These are phyloP conservation scores for Thielaviopsis ethacetica DNA, from an alignment of 2,329 filamentous ascomycete species.

Conservation along the genomic window DNA sequence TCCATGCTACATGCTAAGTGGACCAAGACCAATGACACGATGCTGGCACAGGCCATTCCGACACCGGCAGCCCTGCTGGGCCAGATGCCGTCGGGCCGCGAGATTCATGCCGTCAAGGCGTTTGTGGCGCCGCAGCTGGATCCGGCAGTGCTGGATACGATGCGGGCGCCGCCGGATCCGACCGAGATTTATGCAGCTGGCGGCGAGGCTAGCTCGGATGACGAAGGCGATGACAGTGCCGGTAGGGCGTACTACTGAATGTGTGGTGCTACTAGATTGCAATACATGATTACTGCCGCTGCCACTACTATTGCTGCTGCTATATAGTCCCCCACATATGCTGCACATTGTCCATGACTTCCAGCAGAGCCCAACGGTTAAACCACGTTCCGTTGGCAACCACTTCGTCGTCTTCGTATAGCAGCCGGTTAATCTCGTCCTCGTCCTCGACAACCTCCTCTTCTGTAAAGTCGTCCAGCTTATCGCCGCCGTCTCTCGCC, in stretches of 20 bases:
- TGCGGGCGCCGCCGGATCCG: constrained; percentile 27
- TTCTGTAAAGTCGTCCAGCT: constrained; percentile 8
- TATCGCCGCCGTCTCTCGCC: constrained; percentile 2
- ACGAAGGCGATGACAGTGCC: constrained; percentile 17
- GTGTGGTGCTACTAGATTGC: neutral
- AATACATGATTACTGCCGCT: neutral
- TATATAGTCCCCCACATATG: neutral
- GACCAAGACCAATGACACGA: constrained; percentile 83
- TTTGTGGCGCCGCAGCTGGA: constrained; percentile 53
- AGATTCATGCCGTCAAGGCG: constrained; percentile 58
- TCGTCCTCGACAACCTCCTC: constrained; percentile 4
- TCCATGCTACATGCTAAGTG: constrained; percentile 81
- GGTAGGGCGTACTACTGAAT: constrained; percentile 13
- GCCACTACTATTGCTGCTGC: neutral
- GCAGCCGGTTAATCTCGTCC: constrained; percentile 2
- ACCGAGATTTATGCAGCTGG: constrained; percentile 24
- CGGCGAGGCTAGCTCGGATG: constrained; percentile 28
- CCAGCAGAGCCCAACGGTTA: neutral
- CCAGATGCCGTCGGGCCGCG: constrained; percentile 72
- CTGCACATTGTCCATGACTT: neutral
- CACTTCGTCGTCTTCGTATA: neutral
- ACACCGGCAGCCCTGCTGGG: constrained; percentile 54
- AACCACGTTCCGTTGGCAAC: neutral
- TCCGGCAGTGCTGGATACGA: constrained; percentile 39
- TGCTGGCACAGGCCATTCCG: constrained; percentile 66